phyloP scores from a whole-genome alignment of 768 basidiomycete species.

The Butyriboletus loyo region DNA sequence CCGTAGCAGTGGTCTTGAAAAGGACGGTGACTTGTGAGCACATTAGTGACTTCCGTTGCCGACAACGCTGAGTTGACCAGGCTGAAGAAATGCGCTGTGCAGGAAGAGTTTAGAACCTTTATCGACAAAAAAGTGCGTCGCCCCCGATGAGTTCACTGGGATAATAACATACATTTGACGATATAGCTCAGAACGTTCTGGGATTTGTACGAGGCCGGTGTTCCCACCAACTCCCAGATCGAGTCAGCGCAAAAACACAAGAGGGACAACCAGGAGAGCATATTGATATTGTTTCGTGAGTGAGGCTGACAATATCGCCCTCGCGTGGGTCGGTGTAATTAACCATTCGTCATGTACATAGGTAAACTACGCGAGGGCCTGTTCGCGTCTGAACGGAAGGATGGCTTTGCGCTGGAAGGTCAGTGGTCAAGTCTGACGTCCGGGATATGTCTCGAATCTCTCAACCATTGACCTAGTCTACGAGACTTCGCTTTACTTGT shows the following conservation, averaged over 20 bases:
- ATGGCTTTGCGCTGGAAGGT: constrained; percentile 71
- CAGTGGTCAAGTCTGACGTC: constrained; percentile 6
- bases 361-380: constrained; percentile 79
- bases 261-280: constrained; percentile 59
- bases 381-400: constrained; percentile 54
- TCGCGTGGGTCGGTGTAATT: neutral
- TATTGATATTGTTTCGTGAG: constrained; percentile 73
- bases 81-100: constrained; percentile 54
- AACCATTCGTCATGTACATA: constrained; percentile 24
- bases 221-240: constrained; percentile 1
- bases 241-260: constrained; percentile 32
- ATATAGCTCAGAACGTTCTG: constrained; percentile 50
- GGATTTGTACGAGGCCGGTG: constrained; percentile 32
- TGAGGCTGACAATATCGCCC: constrained; percentile 3
- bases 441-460: neutral
- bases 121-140: constrained; percentile 59
- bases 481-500: constrained; percentile 68
- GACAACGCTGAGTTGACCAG: constrained; percentile 43
- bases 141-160: neutral
- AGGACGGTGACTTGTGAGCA: constrained; percentile 72
- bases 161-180: neutral
- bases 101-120: constrained; percentile 66
- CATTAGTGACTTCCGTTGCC: constrained; percentile 5
- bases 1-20: constrained; percentile 71
- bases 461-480: constrained; percentile 46